Conservation (phyloP, 257 asterid genomes). For the Petunia secreta region DNA sequence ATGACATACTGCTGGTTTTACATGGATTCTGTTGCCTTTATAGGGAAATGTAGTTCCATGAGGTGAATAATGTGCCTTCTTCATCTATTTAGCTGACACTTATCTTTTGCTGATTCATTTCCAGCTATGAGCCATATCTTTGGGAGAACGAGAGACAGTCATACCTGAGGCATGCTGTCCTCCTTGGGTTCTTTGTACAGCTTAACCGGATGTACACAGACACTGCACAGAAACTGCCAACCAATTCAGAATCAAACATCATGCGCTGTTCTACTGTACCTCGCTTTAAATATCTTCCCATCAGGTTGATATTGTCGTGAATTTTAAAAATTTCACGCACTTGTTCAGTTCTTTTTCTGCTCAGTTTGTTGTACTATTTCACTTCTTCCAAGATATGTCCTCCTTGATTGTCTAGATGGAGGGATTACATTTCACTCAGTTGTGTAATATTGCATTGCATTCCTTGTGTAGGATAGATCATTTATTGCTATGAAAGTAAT, state of each 20-base stretch:
- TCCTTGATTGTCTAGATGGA: slow-evolving; percentile 3
- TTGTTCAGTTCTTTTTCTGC: slow-evolving; percentile 13
- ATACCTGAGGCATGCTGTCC: slow-evolving; percentile 90
- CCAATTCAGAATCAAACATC: slow-evolving; percentile 91
- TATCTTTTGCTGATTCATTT: slow-evolving; percentile 34
- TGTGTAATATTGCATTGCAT: background rate
- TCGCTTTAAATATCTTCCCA: slow-evolving; percentile 98
- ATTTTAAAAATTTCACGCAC: background rate
- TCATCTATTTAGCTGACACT: background rate
- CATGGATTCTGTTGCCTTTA: slow-evolving; percentile 1
- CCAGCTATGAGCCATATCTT: slow-evolving; percentile 92
- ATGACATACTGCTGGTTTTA: slow-evolving; percentile 14
- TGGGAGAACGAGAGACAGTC: slow-evolving; percentile 97
- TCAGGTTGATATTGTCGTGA: slow-evolving; percentile 63
- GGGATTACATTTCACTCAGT: background rate
- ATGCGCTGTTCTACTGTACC: slow-evolving; percentile 96
- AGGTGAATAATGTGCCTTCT: background rate
- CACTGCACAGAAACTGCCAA: slow-evolving; percentile 70
- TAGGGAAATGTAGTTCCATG: slow-evolving; percentile 9
- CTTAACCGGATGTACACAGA: slow-evolving; percentile 81
- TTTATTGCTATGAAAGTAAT: background rate
- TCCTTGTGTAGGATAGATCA: slow-evolving; percentile 2
- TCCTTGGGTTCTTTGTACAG: slow-evolving; percentile 95
- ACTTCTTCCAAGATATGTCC: background rate
- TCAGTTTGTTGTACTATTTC: background rate